phyloP scores from a whole-genome alignment of 345 rosid species.

The Gossypium stocksii region DNA sequence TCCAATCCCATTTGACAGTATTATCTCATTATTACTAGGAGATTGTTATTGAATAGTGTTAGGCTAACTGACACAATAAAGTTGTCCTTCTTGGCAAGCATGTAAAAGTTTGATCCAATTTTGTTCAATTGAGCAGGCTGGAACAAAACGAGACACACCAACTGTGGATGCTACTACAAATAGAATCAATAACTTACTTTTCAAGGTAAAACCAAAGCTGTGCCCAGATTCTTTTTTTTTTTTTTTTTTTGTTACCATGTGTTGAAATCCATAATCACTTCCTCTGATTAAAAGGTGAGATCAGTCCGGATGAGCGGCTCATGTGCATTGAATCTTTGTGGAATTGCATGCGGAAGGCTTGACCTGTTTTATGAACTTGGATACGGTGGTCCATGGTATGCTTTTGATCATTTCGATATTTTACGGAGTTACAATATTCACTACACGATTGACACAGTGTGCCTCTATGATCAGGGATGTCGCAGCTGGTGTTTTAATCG shows the following conservation, averaged over 20 bases:
- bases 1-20: neutral
- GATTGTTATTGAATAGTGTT: neutral
- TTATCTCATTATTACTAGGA: neutral
- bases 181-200: slow-evolving; percentile 71
- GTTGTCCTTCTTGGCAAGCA: neutral
- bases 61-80: neutral
- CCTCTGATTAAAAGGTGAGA: slow-evolving; percentile 58
- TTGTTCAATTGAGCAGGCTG: slow-evolving; percentile 50
- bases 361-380: slow-evolving; percentile 82
- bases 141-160: slow-evolving; percentile 70
- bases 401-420: neutral
- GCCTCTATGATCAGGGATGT: slow-evolving; percentile 62
- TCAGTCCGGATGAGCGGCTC: slow-evolving; percentile 91
- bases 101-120: slow-evolving; percentile 18
- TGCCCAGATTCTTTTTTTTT: neutral
- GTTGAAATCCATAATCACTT: neutral
- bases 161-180: slow-evolving; percentile 65
- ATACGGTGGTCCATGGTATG: slow-evolving; percentile 92
- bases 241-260: neutral
- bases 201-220: slow-evolving; percentile 49
- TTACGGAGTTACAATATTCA: neutral
- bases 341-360: slow-evolving; percentile 78
- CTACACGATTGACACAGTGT: neutral
- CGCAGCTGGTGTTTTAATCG: slow-evolving; percentile 80
- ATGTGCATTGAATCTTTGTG: slow-evolving; percentile 89